phyloP scores from a whole-genome alignment of 345 rosid species.

The Hibiscus tridactylites region DNA sequence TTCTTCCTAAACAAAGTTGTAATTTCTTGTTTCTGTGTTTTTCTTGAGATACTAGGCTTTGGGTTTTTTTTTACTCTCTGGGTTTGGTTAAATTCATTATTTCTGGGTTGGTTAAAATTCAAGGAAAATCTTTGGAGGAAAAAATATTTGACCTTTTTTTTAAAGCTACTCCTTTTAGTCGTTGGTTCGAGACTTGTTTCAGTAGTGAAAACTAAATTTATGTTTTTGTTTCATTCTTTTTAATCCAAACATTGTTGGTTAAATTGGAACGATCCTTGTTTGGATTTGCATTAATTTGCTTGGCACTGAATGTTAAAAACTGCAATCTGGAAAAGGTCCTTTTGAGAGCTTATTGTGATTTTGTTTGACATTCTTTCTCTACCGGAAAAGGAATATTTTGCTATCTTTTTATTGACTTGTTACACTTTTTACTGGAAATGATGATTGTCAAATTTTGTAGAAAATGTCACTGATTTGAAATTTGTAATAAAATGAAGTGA shows the following conservation, averaged over 20 bases:
- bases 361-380: neutral
- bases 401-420: neutral
- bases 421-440: neutral
- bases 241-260: neutral
- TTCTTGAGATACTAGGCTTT: slow-evolving; percentile 1
- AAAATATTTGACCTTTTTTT: neutral
- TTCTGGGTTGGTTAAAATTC: neutral
- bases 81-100: neutral
- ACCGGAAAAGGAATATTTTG: neutral
- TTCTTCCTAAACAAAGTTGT: slow-evolving; percentile 3
- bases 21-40: neutral
- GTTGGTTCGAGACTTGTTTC: neutral
- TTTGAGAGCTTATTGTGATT: neutral
- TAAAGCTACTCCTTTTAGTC: neutral
- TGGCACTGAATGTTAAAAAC: neutral
- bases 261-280: neutral
- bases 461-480: neutral
- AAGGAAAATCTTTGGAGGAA: neutral
- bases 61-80: neutral
- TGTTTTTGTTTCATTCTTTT: neutral
- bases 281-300: neutral
- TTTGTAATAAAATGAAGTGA: neutral
- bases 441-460: neutral
- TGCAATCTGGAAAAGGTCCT: neutral
- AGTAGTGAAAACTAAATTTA: neutral